Evolutionary conservation across 164 flowering plant genomes (phyloP).

Genomic region (Buxus sempervirens): DNA sequence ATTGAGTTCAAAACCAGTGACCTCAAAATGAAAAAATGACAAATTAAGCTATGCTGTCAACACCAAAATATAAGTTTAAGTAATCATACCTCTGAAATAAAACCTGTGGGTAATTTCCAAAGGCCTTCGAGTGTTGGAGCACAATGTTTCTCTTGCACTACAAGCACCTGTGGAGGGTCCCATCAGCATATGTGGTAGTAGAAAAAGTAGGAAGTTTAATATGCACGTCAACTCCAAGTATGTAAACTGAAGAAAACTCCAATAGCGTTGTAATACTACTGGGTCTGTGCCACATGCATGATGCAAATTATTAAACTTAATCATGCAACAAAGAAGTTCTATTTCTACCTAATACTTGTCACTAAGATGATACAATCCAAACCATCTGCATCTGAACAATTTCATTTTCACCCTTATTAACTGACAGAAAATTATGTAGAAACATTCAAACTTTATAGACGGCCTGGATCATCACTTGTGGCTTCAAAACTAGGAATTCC

Average conservation of each 20-base stretch:
- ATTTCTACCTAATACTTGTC: neutral
- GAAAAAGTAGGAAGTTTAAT: neutral
- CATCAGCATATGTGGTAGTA: neutral
- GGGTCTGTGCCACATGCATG: neutral
- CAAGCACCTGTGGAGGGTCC: slow-evolving; percentile 62
- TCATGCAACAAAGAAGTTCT: too few relatives aligned
- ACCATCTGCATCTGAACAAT: neutral
- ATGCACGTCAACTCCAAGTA: neutral
- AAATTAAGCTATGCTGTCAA: neutral
- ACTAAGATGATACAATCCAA: neutral
- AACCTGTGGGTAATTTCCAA: slow-evolving; percentile 95
- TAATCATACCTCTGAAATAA: slow-evolving; percentile 58
- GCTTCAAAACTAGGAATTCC: too few relatives aligned
- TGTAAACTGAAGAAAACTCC: neutral
- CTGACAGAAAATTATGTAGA: neutral
- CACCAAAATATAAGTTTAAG: neutral
- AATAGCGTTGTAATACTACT: neutral
- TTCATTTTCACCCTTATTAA: neutral
- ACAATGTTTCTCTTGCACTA: slow-evolving; percentile 81
- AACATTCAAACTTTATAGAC: neutral
- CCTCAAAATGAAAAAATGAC: neutral
- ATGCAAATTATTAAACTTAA: neutral
- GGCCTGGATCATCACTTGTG: too few relatives aligned
- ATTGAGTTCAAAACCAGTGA: neutral
- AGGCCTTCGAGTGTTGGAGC: slow-evolving; percentile 42